These are phyloP conservation scores for Heliamphora pulchella DNA, from an alignment of 179 eudicot species.

Conservation along the genomic window DNA sequence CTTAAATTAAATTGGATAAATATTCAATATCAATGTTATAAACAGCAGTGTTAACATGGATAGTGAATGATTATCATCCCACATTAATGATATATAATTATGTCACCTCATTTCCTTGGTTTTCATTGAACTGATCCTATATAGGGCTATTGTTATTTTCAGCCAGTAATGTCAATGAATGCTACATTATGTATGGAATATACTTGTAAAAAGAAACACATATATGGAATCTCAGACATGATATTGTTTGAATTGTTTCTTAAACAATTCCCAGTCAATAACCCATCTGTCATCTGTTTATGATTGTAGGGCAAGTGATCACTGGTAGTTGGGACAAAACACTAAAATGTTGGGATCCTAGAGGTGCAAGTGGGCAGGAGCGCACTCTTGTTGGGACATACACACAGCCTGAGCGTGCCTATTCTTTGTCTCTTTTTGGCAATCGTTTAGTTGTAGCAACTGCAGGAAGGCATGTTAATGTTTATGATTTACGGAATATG, in stretches of 20 bases:
- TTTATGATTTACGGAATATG: slow-evolving; percentile 91
- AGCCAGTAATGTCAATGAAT: not conserved
- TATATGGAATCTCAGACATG: not conserved
- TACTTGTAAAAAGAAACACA: not conserved
- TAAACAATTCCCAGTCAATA: not conserved
- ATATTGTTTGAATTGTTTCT: not conserved
- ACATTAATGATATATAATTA: not conserved
- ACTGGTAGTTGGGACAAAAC: slow-evolving; percentile 99
- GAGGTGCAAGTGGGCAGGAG: slow-evolving; percentile 94
- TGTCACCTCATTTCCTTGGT: not conserved
- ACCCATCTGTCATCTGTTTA: not conserved
- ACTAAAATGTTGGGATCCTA: slow-evolving; percentile 97
- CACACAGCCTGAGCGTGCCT: slow-evolving; percentile 89
- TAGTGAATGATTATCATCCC: not conserved
- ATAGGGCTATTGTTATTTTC: not conserved
- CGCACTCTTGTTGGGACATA: slow-evolving; percentile 90
- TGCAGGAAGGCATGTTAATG: slow-evolving; percentile 93
- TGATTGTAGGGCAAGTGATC: slow-evolving; percentile 71
- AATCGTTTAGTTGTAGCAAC: slow-evolving; percentile 87
- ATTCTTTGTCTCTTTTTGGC: slow-evolving; percentile 80
- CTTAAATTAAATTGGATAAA: no score
- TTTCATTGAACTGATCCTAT: slow-evolving; percentile 1
- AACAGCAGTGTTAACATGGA: not conserved
- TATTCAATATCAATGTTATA: no score
- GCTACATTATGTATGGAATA: not conserved